Evolutionary conservation across 2,329 filamentous ascomycete species (phyloP).

Genomic region (Coniochaeta sp.): DNA sequence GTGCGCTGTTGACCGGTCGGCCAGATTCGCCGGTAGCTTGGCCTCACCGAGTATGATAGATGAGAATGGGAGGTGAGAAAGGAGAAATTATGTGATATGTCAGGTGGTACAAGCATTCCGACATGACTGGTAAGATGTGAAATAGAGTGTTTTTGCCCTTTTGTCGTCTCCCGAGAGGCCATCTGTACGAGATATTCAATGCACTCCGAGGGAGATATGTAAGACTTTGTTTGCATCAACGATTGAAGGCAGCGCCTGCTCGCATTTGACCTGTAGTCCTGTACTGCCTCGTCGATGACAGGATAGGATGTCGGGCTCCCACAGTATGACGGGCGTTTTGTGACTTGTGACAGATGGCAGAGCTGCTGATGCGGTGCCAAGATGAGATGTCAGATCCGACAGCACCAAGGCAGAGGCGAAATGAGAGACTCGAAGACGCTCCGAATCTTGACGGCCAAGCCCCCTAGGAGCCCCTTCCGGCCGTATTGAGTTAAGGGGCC

Average conservation of each 20-base stretch:
- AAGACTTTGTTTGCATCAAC: neutral
- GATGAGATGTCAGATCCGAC: neutral
- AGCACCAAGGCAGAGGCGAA: neutral
- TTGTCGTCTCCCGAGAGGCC: neutral
- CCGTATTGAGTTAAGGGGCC: neutral
- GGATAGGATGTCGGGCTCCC: neutral
- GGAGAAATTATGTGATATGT: slow-evolving; percentile 5
- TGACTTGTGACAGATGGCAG: neutral
- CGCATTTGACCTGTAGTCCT: neutral
- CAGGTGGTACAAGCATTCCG: slow-evolving; percentile 10
- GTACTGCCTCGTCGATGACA: neutral
- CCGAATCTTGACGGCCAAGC: neutral
- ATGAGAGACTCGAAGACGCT: neutral
- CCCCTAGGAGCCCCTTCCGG: neutral
- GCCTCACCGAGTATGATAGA: neutral
- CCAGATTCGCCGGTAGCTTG: neutral
- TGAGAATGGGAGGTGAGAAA: neutral
- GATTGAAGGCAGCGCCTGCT: neutral
- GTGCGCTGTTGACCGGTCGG: neutral
- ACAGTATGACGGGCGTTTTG: neutral
- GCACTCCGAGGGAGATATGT: neutral
- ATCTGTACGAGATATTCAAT: neutral
- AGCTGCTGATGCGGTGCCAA: neutral
- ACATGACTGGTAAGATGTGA: neutral
- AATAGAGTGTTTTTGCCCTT: neutral